Conservation (phyloP, 148 eudicot genomes). For the Rheum nobile region DNA sequence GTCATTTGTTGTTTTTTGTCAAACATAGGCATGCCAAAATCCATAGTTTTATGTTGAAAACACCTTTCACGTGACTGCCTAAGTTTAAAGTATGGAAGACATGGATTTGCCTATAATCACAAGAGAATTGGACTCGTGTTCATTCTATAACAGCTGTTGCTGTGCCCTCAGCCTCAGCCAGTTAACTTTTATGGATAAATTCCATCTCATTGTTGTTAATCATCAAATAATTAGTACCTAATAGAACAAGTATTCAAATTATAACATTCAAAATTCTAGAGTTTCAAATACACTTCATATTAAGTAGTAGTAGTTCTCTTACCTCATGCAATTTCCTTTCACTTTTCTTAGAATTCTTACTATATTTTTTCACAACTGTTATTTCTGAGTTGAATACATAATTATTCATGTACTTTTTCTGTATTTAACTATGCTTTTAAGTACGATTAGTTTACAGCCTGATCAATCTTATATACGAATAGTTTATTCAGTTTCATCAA, state of each 20-base stretch:
- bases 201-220: neutral
- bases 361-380: neutral
- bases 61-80: neutral
- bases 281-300: too few species aligned
- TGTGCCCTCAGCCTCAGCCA: neutral
- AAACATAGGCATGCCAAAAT: too few species aligned
- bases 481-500: too few species aligned
- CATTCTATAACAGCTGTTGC: neutral
- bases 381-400: neutral
- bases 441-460: neutral
- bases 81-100: neutral
- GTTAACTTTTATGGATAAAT: neutral
- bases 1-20: too few species aligned
- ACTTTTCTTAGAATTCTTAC: neutral
- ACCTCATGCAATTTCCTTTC: neutral
- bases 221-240: neutral
- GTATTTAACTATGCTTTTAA: neutral
- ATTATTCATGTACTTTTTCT: neutral
- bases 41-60: neutral
- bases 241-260: neutral
- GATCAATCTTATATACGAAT: too few species aligned
- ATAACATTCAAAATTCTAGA: neutral
- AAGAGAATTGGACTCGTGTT: neutral
- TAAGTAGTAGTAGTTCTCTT: too few species aligned
- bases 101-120: too few species aligned